phyloP scores from a whole-genome alignment of 1,139 yeast species.

The Protomyces gravidus region DNA sequence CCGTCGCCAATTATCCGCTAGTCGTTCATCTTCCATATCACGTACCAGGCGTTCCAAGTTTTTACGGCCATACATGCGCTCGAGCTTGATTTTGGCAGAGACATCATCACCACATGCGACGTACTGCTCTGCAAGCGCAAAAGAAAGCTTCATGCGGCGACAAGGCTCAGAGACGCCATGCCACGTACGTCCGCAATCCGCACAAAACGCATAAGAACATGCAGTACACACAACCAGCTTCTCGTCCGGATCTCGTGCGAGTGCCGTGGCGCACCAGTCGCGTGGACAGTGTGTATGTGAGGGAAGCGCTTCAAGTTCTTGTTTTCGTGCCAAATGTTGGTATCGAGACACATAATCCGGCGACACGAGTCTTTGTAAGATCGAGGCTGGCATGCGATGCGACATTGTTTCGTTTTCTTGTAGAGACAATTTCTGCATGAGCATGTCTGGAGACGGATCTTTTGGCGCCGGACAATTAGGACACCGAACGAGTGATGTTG shows the following conservation, averaged over 20 bases:
- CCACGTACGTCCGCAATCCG: slow-evolving; percentile 22
- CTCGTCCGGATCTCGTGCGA: slow-evolving; percentile 26
- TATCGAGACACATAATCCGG: slow-evolving; percentile 13
- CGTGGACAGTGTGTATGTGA: slow-evolving; percentile 26
- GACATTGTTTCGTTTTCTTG: background rate
- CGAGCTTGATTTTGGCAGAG: slow-evolving; percentile 11
- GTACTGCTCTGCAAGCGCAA: slow-evolving; percentile 12
- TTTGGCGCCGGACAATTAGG: slow-evolving; percentile 1
- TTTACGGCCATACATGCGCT: slow-evolving; percentile 22
- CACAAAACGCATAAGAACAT: slow-evolving; percentile 26
- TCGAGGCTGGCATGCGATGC: background rate
- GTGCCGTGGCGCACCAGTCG: slow-evolving; percentile 18
- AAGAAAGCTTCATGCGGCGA: slow-evolving; percentile 7
- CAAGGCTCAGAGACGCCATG: slow-evolving; percentile 28
- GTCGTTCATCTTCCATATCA: slow-evolving; percentile 18
- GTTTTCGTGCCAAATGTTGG: slow-evolving; percentile 9
- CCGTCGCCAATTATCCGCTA: slow-evolving; percentile 25
- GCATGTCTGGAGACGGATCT: background rate
- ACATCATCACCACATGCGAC: slow-evolving; percentile 3
- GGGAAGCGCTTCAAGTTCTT: slow-evolving; percentile 25
- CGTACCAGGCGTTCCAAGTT: slow-evolving; percentile 15
- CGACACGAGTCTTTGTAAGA: slow-evolving; percentile 5
- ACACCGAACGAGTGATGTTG: slow-evolving; percentile 17
- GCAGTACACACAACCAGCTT: slow-evolving; percentile 25
- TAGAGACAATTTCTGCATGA: background rate